These are phyloP conservation scores for Dittrichia graveolens DNA, from an alignment of 129 eudicot species.

Conservation along the genomic window DNA sequence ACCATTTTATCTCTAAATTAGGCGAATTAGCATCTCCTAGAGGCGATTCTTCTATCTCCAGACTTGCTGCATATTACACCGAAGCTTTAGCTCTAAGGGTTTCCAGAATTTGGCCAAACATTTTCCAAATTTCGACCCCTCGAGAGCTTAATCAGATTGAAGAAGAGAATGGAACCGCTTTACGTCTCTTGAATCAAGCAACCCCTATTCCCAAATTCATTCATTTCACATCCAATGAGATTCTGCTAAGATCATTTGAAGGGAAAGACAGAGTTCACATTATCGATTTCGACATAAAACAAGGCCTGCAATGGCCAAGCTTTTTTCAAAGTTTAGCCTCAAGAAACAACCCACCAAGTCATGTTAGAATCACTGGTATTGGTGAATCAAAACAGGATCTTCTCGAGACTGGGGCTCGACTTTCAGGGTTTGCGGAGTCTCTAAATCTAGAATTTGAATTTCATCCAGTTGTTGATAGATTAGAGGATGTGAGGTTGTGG, in stretches of 20 bases:
- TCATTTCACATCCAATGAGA: conserved; percentile 93
- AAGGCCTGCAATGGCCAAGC: conserved; percentile 96
- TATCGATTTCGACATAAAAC: conserved; percentile 88
- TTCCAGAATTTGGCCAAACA: conserved; percentile 73
- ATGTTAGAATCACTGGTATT: conserved; percentile 79
- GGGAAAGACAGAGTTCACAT: conserved; percentile 81
- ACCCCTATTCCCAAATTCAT: conserved; percentile 78
- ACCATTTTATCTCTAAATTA: conserved; percentile 57
- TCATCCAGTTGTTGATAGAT: conserved; percentile 85
- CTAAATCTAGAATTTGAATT: conserved; percentile 74
- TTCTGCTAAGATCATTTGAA: conserved; percentile 71
- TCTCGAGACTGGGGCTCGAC: conserved; percentile 77
- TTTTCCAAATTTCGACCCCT: conserved; percentile 59
- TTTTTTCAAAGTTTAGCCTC: conserved; percentile 83
- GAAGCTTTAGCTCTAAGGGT: conserved; percentile 81
- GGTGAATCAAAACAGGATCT: conserved; percentile 93
- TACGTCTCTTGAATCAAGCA: conserved; percentile 74
- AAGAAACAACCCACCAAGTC: conserved; percentile 71
- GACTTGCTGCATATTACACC: conserved; percentile 77
- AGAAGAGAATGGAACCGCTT: conserved; percentile 61
- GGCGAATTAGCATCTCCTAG: conserved; percentile 90
- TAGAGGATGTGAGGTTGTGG: conserved; percentile 92
- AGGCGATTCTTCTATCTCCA: conserved; percentile 60
- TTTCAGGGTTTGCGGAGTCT: conserved; percentile 68
- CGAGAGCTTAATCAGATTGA: conserved; percentile 60